Evolutionary conservation across 1,284 basidiomycete species (phyloP).

Genomic region (Boletus holoroseus): DNA sequence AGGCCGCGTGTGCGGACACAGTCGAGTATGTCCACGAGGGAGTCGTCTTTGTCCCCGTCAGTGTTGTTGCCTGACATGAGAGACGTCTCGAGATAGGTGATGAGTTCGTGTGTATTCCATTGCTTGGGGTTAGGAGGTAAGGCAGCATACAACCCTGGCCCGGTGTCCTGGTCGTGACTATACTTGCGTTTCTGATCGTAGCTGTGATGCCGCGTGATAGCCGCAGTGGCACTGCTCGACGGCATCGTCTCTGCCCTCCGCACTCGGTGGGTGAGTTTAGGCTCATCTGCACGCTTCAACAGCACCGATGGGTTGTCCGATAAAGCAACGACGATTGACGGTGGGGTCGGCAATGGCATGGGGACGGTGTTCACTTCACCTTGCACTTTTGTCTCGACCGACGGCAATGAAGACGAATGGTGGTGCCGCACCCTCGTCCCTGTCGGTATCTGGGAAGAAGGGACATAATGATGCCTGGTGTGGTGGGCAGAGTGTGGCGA

Average conservation of each 20-base stretch:
- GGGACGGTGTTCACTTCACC: conserved; percentile 6
- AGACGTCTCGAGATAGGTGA: conserved; percentile 22
- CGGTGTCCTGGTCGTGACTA: neutral
- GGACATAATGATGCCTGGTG: conserved; percentile 32
- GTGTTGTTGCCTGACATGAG: neutral
- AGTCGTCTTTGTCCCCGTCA: neutral
- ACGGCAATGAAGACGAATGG: conserved; percentile 26
- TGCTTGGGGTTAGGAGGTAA: conserved; percentile 29
- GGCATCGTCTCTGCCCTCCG: conserved; percentile 18
- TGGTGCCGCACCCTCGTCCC: conserved; percentile 17
- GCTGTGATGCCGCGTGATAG: neutral
- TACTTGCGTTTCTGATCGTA: conserved; percentile 1
- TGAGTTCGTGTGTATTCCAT: conserved; percentile 25
- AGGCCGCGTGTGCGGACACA: conserved; percentile 22
- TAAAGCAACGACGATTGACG: neutral
- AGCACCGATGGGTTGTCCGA: neutral
- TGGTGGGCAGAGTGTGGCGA: conserved; percentile 28
- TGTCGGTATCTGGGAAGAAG: conserved; percentile 15
- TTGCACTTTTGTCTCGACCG: conserved; percentile 2
- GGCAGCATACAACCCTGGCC: neutral
- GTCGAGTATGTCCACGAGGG: conserved; percentile 16
- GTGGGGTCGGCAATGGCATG: conserved; percentile 19
- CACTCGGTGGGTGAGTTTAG: conserved; percentile 1
- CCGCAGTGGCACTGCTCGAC: conserved; percentile 1
- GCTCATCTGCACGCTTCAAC: neutral